A percentile compares a stretch with the other conserved stretches of the same genome.
These are phyloP conservation scores for Leccinellum albellum DNA, from an alignment of 768 basidiomycete species.

Conservation along the genomic window DNA sequence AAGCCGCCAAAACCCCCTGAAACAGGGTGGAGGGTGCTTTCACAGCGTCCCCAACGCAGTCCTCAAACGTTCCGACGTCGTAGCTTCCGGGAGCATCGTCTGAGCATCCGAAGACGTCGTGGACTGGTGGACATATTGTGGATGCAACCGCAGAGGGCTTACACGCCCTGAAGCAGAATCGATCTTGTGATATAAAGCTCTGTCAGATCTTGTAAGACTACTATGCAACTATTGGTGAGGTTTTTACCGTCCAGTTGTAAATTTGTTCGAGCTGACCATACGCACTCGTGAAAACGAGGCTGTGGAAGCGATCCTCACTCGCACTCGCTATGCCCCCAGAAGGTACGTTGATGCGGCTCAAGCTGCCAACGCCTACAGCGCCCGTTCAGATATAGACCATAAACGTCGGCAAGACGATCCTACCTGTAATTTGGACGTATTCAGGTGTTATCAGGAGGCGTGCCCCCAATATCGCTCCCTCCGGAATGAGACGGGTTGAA, in stretches of 20 bases:
- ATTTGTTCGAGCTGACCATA: slow-evolving; percentile 57
- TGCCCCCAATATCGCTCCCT: slow-evolving; percentile 63
- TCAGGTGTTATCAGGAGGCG: slow-evolving; percentile 73
- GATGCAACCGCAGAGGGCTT: slow-evolving; percentile 49
- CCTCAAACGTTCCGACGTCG: slow-evolving; percentile 42
- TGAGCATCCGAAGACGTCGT: slow-evolving; percentile 51
- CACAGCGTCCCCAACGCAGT: slow-evolving; percentile 51
- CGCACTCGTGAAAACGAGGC: slow-evolving; percentile 70
- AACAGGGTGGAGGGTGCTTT: slow-evolving; percentile 58
- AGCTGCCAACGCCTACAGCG: slow-evolving; percentile 57
- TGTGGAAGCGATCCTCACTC: slow-evolving; percentile 59
- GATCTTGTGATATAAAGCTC: slow-evolving; percentile 57
- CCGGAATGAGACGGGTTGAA: slow-evolving; percentile 67
- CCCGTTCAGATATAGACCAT: slow-evolving; percentile 17
- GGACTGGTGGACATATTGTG: slow-evolving; percentile 57
- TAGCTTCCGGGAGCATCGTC: slow-evolving; percentile 63
- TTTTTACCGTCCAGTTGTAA: slow-evolving; percentile 66
- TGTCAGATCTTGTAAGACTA: slow-evolving; percentile 25
- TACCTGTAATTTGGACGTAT: slow-evolving; percentile 68
- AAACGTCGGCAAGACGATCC: slow-evolving; percentile 9
- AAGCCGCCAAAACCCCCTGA: slow-evolving; percentile 58
- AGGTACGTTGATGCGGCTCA: slow-evolving; percentile 64
- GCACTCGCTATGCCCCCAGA: slow-evolving; percentile 55
- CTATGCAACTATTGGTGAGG: slow-evolving; percentile 2
- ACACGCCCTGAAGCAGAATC: slow-evolving; percentile 75